Conservation (phyloP, 106 monocot genomes). For the Vanilla planifolia region DNA sequence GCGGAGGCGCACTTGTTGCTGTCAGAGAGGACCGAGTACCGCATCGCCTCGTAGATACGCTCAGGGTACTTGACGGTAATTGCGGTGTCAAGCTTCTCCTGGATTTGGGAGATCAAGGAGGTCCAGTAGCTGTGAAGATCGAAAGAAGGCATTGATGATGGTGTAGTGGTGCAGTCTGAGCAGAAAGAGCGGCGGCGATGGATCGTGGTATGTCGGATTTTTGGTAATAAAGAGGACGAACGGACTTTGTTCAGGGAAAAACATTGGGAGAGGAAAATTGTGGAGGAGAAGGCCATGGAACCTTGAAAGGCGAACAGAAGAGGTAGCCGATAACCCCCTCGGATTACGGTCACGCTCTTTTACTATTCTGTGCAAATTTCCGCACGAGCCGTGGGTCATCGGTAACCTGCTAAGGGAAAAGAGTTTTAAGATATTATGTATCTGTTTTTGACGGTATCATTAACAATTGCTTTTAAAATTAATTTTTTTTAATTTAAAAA, state of each 20-base stretch:
- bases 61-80: slow-evolving; percentile 48
- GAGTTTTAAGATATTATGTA: too few relatives aligned
- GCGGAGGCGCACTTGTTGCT: slow-evolving; percentile 64
- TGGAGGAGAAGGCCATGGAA: slow-evolving; percentile 1
- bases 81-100: slow-evolving; percentile 52
- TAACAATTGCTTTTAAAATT: too few relatives aligned
- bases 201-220: not conserved
- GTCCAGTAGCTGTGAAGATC: slow-evolving; percentile 73
- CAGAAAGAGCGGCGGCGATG: not conserved
- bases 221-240: not conserved
- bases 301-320: too few relatives aligned
- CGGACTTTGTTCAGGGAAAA: not conserved
- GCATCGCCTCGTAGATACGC: slow-evolving; percentile 60
- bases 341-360: too few relatives aligned
- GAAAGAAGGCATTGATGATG: slow-evolving; percentile 25
- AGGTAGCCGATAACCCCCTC: too few relatives aligned
- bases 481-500: too few relatives aligned
- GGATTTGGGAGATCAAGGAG: slow-evolving; percentile 38
- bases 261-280: slow-evolving; percentile 11
- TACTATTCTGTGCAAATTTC: too few relatives aligned
- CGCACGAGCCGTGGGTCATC: too few relatives aligned
- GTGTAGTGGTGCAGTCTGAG: not conserved
- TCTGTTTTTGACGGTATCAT: too few relatives aligned
- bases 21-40: slow-evolving; percentile 62
- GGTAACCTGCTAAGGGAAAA: too few relatives aligned